These are phyloP conservation scores for Saccharomyces eubayanus DNA, from an alignment of 805 yeast genomes.

Conservation along the genomic window DNA sequence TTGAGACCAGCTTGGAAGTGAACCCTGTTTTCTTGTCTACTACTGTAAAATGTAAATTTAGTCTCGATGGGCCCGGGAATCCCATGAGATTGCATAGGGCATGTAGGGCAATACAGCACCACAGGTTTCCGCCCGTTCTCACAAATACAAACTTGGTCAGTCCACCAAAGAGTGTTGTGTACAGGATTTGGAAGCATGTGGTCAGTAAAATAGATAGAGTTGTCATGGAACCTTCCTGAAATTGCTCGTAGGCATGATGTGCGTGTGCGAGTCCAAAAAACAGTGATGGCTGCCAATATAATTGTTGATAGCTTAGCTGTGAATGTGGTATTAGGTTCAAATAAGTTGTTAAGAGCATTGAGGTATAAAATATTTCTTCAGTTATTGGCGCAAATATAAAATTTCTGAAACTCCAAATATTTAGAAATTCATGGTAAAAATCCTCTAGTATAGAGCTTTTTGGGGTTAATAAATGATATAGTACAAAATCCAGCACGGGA, in stretches of 20 bases:
- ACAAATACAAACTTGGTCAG: slow-evolving; percentile 27
- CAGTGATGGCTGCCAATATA: slow-evolving; percentile 21
- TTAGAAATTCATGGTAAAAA: slow-evolving; percentile 13
- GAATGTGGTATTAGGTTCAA: slow-evolving; percentile 6
- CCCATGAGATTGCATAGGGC: slow-evolving; percentile 28
- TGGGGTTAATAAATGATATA: slow-evolving; percentile 16
- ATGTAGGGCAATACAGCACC: slow-evolving; percentile 27
- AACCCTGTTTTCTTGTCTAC: slow-evolving; percentile 4
- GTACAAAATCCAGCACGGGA: slow-evolving; percentile 16
- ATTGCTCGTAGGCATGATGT: slow-evolving; percentile 29
- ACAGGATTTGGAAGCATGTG: slow-evolving; percentile 20
- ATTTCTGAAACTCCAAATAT: slow-evolving; percentile 29
- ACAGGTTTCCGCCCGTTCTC: slow-evolving; percentile 24
- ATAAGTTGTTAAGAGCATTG: slow-evolving; percentile 22
- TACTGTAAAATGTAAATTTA: slow-evolving; percentile 11
- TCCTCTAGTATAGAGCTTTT: slow-evolving; percentile 7
- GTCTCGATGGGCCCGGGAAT: slow-evolving; percentile 24
- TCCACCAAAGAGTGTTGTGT: slow-evolving; percentile 29
- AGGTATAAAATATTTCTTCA: slow-evolving; percentile 30
- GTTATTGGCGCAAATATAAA: slow-evolving; percentile 29
- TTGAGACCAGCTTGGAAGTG: slow-evolving; percentile 5
- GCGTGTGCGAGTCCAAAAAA: slow-evolving; percentile 31
- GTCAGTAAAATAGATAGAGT: slow-evolving; percentile 12
- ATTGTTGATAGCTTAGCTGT: slow-evolving; percentile 3
- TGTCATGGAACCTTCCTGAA: slow-evolving; percentile 11